Base-by-base conservation (phyloP, 2,329 filamentous ascomycete genomes). In the Ceratocystiopsis minuta region DNA sequence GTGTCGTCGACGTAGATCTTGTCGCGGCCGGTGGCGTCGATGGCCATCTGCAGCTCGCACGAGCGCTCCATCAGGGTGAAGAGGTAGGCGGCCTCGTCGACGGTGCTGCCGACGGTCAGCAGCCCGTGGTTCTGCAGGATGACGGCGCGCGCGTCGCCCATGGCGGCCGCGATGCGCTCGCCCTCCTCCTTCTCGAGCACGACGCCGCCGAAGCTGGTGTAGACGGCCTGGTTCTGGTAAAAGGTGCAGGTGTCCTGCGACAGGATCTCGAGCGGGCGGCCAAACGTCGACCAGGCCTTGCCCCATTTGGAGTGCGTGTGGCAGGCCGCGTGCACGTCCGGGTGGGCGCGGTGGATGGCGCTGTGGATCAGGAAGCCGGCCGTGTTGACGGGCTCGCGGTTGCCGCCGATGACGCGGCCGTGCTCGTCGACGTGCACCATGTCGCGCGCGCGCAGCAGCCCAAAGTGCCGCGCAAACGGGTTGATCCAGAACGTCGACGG, bases 1-100 rank as follows among this genome's bases (percentile, higher is more conserved):
- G 20, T 20, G 4, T 20, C 20, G 20, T 20, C 20, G 20, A 20
- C 20, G 20, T 20, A 7, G 20, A 20, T 20, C 20, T 20, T 20
- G 20, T 20, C 20, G 20, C 20, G 20, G 20, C 20, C 20, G 20
- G 39, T 44, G 0, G 77, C 73, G 55, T 84, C 79, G 15, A 73
- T 70, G 43, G 71, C 60, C 34, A 84, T 57, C 55, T 85, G 80
- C 11, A 78, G 64, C 43, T 75, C 67, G 49, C 79, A 84, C 6
- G 70, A 72, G 34, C 75, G 65, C 55, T 85, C 80, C 51, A 83
- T 64, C 5, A 76, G 59, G 3, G 72, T 73, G 53, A 81, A 82
- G 18, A 40, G 43, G 11, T 35, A 35, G 9, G 70, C 70, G 1
- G 74, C 73, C 53, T 78, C 73, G 47, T 76, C 74, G 4, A 78